Percentiles rank a stretch among this genome's conserved stretches.
Evolutionary conservation across 2,329 filamentous ascomycete genomes (phyloP).

Genomic region (Drechslera avenae): DNA sequence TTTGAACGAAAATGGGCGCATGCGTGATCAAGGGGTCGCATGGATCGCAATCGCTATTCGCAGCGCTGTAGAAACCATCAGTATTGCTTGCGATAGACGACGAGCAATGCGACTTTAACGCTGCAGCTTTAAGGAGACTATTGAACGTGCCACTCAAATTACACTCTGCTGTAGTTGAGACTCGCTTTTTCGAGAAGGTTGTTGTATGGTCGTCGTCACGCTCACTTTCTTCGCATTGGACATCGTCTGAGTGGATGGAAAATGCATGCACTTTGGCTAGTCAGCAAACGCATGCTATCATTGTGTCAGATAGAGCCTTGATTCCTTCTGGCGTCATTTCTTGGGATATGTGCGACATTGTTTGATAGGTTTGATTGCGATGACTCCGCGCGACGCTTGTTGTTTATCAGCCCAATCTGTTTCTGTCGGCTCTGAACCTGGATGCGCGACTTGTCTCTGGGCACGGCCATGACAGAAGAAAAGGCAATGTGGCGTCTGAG

Average conservation of each 20-base stretch:
- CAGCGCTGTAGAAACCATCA: not conserved
- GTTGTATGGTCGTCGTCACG: not conserved
- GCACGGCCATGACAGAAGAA: not conserved
- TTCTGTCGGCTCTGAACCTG: not conserved
- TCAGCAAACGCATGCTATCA: not conserved
- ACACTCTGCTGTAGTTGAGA: not conserved
- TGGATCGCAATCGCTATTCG: constrained; percentile 2
- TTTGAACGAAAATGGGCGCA: not conserved
- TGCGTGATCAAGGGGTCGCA: constrained; percentile 2
- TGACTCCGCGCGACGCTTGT: not conserved
- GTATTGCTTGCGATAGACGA: not conserved
- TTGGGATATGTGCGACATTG: not conserved
- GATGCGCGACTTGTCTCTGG: constrained; percentile 3
- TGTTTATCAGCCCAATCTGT: not conserved
- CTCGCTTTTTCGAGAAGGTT: not conserved
- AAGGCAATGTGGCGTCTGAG: no score
- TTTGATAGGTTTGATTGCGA: not conserved
- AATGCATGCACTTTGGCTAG: not conserved
- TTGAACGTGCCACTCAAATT: not conserved
- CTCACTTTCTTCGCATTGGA: not conserved
- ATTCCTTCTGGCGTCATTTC: not conserved
- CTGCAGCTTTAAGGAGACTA: not conserved
- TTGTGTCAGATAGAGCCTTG: not conserved
- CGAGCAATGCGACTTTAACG: not conserved
- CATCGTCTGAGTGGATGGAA: not conserved